These are phyloP conservation scores for Xanthoconium stramineum DNA, from an alignment of 768 basidiomycete genomes.

Conservation along the genomic window DNA sequence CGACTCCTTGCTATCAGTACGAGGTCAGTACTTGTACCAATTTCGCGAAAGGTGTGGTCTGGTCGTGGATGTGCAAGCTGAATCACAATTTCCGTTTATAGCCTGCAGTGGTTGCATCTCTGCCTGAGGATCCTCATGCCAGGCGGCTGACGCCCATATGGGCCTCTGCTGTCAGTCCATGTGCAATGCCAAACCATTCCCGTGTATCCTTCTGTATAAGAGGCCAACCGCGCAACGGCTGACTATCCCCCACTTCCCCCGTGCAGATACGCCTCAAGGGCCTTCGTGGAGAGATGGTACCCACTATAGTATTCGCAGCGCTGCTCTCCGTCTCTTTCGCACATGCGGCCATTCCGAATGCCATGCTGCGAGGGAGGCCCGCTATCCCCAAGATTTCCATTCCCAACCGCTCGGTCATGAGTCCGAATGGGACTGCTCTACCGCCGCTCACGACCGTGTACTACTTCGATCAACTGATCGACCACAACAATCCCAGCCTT, in stretches of 20 bases:
- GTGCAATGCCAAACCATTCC: slow-evolving; percentile 3
- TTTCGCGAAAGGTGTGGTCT: no score
- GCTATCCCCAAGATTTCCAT: slow-evolving; percentile 13
- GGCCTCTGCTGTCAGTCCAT: neutral
- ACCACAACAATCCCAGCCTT: slow-evolving; percentile 51
- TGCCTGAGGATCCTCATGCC: neutral
- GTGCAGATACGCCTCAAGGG: neutral
- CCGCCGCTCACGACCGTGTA: slow-evolving; percentile 29
- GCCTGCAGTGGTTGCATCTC: neutral
- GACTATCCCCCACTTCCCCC: neutral
- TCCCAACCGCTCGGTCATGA: slow-evolving; percentile 7
- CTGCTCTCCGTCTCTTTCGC: slow-evolving; percentile 11
- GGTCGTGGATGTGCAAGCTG: neutral
- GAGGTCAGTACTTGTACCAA: neutral
- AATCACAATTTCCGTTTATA: neutral
- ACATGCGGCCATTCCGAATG: slow-evolving; percentile 18
- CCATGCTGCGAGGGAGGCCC: slow-evolving; percentile 21
- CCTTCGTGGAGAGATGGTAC: slow-evolving; percentile 8
- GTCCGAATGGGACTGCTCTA: slow-evolving; percentile 23
- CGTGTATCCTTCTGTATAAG: slow-evolving; percentile 10
- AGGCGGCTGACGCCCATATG: slow-evolving; percentile 6
- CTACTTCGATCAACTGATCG: slow-evolving; percentile 33
- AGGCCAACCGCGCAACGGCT: no score
- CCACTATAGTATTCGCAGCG: slow-evolving; percentile 3
- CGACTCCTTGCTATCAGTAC: neutral